Evolutionary conservation across 495 filamentous ascomycete species (phyloP).

Genomic region (Parachaetomium inaequale): DNA sequence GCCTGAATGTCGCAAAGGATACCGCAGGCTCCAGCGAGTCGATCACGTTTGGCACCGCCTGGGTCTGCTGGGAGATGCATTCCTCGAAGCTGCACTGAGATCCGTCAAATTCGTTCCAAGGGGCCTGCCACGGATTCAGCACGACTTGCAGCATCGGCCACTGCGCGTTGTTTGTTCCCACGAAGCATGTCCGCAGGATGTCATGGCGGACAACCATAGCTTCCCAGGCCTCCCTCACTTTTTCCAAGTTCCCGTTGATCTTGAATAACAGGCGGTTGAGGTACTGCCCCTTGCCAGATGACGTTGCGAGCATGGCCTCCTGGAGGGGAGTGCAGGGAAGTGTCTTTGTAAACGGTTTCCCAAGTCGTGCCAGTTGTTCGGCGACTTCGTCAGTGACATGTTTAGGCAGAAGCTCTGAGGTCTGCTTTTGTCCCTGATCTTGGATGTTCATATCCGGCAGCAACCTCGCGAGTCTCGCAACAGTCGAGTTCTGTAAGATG

Average conservation of each 20-base stretch:
- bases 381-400: slow-evolving; percentile 34
- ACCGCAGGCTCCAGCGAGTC: slow-evolving; percentile 36
- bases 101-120: slow-evolving; percentile 33
- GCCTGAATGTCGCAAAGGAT: slow-evolving; percentile 34
- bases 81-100: slow-evolving; percentile 22
- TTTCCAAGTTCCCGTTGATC: slow-evolving; percentile 21
- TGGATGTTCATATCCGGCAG: slow-evolving; percentile 11
- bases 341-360: slow-evolving; percentile 47
- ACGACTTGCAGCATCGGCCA: slow-evolving; percentile 60
- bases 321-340: slow-evolving; percentile 79
- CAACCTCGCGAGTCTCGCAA: slow-evolving; percentile 51
- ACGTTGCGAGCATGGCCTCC: slow-evolving; percentile 70
- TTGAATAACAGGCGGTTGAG: slow-evolving; percentile 45
- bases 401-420: slow-evolving; percentile 36
- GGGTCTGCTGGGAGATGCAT: slow-evolving; percentile 24
- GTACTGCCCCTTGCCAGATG: slow-evolving; percentile 37
- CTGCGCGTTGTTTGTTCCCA: slow-evolving; percentile 45
- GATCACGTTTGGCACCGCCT: slow-evolving; percentile 28
- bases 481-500: slow-evolving; percentile 59
- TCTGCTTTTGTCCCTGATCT: neutral
- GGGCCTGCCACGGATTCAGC: slow-evolving; percentile 32
- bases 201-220: slow-evolving; percentile 53
- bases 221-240: slow-evolving; percentile 46
- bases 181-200: slow-evolving; percentile 63
- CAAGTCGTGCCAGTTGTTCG: slow-evolving; percentile 31